Conservation (phyloP, 768 basidiomycete genomes). For the Xerocomus spinulosus region DNA sequence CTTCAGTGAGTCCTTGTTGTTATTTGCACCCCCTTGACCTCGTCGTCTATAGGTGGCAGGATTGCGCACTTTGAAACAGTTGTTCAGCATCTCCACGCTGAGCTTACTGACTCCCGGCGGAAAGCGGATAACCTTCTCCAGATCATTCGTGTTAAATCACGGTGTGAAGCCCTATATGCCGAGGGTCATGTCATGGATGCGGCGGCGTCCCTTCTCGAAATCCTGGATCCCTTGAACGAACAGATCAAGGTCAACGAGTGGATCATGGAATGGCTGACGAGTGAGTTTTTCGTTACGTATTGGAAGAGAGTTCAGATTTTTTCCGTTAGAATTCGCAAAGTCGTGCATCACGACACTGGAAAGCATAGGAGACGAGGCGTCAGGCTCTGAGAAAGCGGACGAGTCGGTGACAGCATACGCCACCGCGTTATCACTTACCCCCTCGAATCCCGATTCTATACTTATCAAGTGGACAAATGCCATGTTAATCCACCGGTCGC, state of each 20-base stretch:
- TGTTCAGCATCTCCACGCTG: neutral
- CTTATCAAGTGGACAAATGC: neutral
- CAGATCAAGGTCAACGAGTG: neutral
- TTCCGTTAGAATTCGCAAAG: neutral
- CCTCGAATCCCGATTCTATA: neutral
- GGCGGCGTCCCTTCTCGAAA: neutral
- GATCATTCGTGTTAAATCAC: neutral
- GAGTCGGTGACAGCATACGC: constrained; percentile 2
- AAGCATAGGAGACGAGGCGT: neutral
- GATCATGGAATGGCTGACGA: neutral
- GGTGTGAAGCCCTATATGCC: neutral
- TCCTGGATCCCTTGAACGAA: neutral
- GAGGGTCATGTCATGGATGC: neutral
- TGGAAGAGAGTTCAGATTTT: neutral
- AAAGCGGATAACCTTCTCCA: neutral
- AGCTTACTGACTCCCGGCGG: neutral
- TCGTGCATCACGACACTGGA: neutral
- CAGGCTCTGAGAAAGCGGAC: neutral
- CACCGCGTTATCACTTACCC: neutral
- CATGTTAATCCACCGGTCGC: neutral
- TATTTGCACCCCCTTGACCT: neutral
- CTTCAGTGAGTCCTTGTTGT: neutral
- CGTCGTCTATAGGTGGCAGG: neutral
- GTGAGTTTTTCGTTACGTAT: neutral
- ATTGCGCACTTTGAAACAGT: neutral